A percentile compares a stretch with the other conserved stretches of the same genome.
Evolutionary conservation across 2,329 filamentous ascomycete species (phyloP).

Genomic region (Bipolaris bicolor): DNA sequence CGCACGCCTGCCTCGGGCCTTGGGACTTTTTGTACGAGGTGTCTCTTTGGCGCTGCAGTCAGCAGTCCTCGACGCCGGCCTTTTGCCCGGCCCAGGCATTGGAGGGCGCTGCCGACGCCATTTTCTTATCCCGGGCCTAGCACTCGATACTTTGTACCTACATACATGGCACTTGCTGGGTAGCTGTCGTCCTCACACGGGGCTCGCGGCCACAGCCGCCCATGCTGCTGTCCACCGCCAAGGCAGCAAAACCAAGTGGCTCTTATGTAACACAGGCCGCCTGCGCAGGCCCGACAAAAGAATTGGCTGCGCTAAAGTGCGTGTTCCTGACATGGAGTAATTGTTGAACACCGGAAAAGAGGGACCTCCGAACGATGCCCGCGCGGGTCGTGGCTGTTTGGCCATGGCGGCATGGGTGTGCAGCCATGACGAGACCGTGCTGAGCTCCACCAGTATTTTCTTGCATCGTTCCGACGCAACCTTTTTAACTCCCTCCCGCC

Average conservation of each 20-base stretch:
- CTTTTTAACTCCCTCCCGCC: slow-evolving; percentile 38
- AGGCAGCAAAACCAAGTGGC: neutral
- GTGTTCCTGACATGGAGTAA: slow-evolving; percentile 1
- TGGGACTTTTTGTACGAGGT: neutral
- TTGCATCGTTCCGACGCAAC: slow-evolving; percentile 27
- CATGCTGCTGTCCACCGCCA: neutral
- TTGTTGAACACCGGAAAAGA: slow-evolving; percentile 11
- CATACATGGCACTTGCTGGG: too few species aligned
- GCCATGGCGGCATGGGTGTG: slow-evolving; percentile 6
- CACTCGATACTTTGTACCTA: neutral
- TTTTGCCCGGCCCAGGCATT: neutral
- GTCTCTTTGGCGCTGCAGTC: neutral
- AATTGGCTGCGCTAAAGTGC: neutral
- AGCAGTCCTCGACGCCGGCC: neutral
- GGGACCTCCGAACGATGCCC: slow-evolving; percentile 14
- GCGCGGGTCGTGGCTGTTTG: slow-evolving; percentile 10
- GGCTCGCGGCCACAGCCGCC: neutral
- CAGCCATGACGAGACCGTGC: slow-evolving; percentile 18
- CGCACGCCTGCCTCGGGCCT: neutral
- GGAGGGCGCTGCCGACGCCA: slow-evolving; percentile 9
- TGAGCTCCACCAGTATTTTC: slow-evolving; percentile 36
- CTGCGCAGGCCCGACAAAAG: neutral
- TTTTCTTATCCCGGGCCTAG: slow-evolving; percentile 4
- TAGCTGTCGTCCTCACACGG: too few species aligned
- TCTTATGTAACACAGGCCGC: neutral